Evolutionary conservation across 805 yeast genomes (phyloP).

Genomic region (Starmerella khaoyaiensis): DNA sequence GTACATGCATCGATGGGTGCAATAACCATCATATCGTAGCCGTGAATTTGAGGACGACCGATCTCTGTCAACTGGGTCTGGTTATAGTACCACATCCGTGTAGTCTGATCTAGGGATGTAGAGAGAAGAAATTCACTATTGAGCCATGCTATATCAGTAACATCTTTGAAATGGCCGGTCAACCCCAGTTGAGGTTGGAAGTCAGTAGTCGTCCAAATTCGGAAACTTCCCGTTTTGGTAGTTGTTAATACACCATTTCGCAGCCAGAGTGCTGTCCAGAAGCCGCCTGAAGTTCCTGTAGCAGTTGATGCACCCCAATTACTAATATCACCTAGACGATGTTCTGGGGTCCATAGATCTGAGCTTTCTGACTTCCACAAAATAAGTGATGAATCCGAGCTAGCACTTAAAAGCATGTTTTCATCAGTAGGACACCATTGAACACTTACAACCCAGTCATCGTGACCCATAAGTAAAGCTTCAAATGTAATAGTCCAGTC

Average conservation of each 20-base stretch:
- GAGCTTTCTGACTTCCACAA: conserved; percentile 49
- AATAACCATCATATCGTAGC: conserved; percentile 85
- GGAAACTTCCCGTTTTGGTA: conserved; percentile 88
- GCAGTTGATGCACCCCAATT: conserved; percentile 97
- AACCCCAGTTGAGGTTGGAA: conserved; percentile 36
- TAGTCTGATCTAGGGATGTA: conserved; percentile 88
- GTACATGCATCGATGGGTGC: conserved; percentile 44
- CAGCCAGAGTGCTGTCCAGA: conserved; percentile 64
- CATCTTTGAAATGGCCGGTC: conserved; percentile 63
- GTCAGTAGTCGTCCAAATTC: conserved; percentile 43
- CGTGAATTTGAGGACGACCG: conserved; percentile 96
- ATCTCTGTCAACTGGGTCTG: conserved; percentile 67
- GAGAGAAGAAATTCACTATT: conserved; percentile 46
- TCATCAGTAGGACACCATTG: conserved; percentile 61
- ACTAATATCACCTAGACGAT: conserved; percentile 80
- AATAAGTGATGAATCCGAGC: conserved; percentile 89
- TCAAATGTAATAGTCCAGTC: conserved; percentile 53
- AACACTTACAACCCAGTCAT: conserved; percentile 87
- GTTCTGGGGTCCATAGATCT: conserved; percentile 64
- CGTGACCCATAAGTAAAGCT: conserved; percentile 93
- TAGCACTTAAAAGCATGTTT: conserved; percentile 58
- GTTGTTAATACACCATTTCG: conserved; percentile 45
- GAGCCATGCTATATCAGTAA: conserved; percentile 67
- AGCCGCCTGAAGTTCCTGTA: conserved; percentile 81
- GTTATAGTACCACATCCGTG: conserved; percentile 52